Conservation (phyloP, 2,329 filamentous ascomycete genomes). For the Byssochlamys sp. region DNA sequence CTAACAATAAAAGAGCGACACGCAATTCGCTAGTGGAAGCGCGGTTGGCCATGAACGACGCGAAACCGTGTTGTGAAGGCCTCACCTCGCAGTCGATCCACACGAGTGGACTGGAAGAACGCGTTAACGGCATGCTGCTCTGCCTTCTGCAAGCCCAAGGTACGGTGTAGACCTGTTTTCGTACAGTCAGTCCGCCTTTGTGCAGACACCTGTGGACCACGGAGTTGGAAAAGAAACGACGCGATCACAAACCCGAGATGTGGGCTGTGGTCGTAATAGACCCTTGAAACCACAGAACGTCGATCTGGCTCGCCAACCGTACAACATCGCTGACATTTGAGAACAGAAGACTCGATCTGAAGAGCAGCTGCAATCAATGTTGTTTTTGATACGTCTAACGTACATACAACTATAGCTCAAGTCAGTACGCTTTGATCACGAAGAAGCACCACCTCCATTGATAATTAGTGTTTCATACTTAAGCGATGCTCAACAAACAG, state of each 20-base stretch:
- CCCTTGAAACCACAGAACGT: background rate
- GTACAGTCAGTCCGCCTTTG: background rate
- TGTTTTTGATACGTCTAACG: background rate
- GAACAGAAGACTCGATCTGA: background rate
- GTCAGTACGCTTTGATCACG: too few species aligned
- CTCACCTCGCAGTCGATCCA: slow-evolving; percentile 73
- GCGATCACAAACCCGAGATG: background rate
- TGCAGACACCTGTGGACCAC: background rate
- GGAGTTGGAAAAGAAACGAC: background rate
- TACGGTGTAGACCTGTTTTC: background rate
- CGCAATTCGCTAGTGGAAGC: background rate
- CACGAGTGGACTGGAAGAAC: slow-evolving; percentile 59
- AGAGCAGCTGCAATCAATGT: background rate
- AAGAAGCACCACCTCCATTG: too few species aligned
- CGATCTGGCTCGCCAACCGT: background rate
- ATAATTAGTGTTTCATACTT: too few species aligned
- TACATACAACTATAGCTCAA: background rate
- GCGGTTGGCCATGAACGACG: background rate
- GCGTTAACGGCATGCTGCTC: slow-evolving; percentile 32
- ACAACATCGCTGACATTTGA: background rate
- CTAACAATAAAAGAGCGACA: background rate
- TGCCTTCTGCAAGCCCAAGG: background rate
- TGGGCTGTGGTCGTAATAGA: background rate
- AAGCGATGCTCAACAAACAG: too few species aligned
- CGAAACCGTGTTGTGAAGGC: background rate